Conservation (phyloP, 345 rosid genomes). For the Eutrema japonicum region DNA sequence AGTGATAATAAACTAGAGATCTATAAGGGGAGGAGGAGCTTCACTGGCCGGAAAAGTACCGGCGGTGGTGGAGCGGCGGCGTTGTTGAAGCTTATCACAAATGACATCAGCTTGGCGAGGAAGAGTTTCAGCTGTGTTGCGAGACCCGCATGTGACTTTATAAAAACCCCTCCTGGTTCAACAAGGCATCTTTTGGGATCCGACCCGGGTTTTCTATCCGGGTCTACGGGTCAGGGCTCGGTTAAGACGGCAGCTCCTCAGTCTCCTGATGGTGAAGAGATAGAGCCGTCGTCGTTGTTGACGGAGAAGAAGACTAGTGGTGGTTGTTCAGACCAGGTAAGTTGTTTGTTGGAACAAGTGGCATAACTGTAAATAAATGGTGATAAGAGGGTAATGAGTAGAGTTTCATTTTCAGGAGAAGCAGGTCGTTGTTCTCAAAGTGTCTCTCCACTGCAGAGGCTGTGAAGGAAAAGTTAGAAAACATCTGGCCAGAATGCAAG, state of each 20-base stretch:
- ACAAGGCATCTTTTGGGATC: constrained; percentile 68
- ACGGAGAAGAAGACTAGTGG: constrained; percentile 13
- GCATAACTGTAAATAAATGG: constrained; percentile 23
- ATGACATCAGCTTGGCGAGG: constrained; percentile 39
- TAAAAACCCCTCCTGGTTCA: constrained; percentile 69
- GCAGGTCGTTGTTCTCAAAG: constrained; percentile 86
- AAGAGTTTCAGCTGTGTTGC: constrained; percentile 51
- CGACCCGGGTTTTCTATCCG: constrained; percentile 48
- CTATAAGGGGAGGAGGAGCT: constrained; percentile 40
- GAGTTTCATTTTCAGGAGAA: constrained; percentile 12
- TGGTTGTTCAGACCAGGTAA: constrained; percentile 40
- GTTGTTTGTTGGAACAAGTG: constrained; percentile 31
- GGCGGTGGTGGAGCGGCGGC: constrained; percentile 26
- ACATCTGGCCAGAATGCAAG: constrained; percentile 90
- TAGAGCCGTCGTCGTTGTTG: background rate
- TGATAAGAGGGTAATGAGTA: constrained; percentile 19
- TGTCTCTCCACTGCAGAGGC: constrained; percentile 91
- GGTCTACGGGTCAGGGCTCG: constrained; percentile 52
- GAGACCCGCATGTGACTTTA: constrained; percentile 46
- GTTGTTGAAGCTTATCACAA: constrained; percentile 37
- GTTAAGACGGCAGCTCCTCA: constrained; percentile 28
- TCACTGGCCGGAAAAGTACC: constrained; percentile 32
- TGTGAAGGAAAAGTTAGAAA: constrained; percentile 90
- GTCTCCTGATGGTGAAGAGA: constrained; percentile 21
- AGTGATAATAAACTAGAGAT: constrained; percentile 29